Evolutionary conservation across 2,329 filamentous ascomycete genomes (phyloP), one percentile per base, ranked within the genome.

Genomic region (Colletotrichum euphorbiae): DNA sequence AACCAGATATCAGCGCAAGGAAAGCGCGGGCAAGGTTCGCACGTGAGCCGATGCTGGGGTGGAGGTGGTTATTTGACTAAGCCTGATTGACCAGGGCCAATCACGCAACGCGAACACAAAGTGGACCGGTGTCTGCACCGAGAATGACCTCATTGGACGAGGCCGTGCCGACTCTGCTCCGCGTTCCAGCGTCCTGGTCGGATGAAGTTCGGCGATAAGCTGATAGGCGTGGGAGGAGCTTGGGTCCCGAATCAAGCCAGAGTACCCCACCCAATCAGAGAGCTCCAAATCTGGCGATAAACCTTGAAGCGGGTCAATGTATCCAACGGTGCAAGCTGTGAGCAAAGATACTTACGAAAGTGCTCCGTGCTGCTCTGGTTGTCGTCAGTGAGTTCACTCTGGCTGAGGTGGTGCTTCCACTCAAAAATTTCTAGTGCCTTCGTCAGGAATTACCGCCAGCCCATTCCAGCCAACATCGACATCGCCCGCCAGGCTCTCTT

Each of bases 391-490:
- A 58, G 40, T 11, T 43, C 28, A 28, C 28, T 28, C 28, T 31
- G 11, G 9, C 21, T 40, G 38, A 64, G 50, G 51, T 68, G 61
- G 61, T 68, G 52, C n/a, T 43, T 64, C 36, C 42, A 55, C 66
- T 45, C 46, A 45, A 69, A 69, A 69, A 69, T 60, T 69, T 69
- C 66, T 69, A 50, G 66, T 66, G 66, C 40, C 55, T 66, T 69
- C 66, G 61, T 66, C 48, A 65, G 54, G 66, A 68, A 66, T 55
- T 28, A 65, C 54, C 54, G 6, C 42, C 54, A 66, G 19, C 40
- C 55, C 62, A 60, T 62, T 69, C 62, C 54, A 55, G 55, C 55
- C 43, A 52, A 40, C 43, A 33, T 40, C 64, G 42, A 45, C 42
- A 46, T 31, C 54, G 60, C 60, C 46, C 52, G 15, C 46, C 60